A percentile compares a stretch with the other conserved stretches of the same genome.
phyloP scores from a whole-genome alignment of 805 yeast species.

The Suhomyces emberorum region DNA sequence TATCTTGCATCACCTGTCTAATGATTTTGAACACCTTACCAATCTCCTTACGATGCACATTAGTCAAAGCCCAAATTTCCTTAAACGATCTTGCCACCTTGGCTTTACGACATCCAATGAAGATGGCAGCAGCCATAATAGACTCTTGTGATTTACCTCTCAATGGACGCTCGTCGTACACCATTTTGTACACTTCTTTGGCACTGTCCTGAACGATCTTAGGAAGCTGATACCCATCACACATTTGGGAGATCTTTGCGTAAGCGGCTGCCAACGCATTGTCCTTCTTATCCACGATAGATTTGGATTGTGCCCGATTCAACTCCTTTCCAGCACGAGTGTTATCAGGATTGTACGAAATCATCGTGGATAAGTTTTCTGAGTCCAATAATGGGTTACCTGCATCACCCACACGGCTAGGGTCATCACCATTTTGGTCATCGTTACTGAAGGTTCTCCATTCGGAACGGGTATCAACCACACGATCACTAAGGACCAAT shows the following conservation, averaged over 20 bases:
- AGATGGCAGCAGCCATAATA: conserved; percentile 94
- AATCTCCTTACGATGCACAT: conserved; percentile 91
- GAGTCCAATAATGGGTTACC: conserved; percentile 88
- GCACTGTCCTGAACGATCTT: conserved; percentile 96
- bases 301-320: conserved; percentile 83
- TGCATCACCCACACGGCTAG: conserved; percentile 99
- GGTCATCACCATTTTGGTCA: conserved; percentile 97
- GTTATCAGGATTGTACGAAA: conserved; percentile 83
- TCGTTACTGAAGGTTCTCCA: conserved; percentile 99
- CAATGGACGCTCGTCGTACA: conserved; percentile 79
- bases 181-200: conserved; percentile 90
- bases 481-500: conserved; percentile 82
- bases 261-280: conserved; percentile 85
- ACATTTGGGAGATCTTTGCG: conserved; percentile 88
- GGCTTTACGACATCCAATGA: conserved; percentile 92
- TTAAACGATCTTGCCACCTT: conserved; percentile 91
- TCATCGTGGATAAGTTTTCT: conserved; percentile 88
- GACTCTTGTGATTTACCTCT: conserved; percentile 91
- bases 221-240: conserved; percentile 94
- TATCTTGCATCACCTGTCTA: conserved; percentile 52
- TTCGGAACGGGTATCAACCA: conserved; percentile 93
- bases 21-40: conserved; percentile 87
- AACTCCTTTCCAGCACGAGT: conserved; percentile 84
- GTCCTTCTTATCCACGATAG: conserved; percentile 83
- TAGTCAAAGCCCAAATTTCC: conserved; percentile 92